A percentile compares a stretch with the other conserved stretches of the same genome.
Conservation (phyloP, 2,329 filamentous ascomycete genomes). For the Amesomyces nigricolor region DNA sequence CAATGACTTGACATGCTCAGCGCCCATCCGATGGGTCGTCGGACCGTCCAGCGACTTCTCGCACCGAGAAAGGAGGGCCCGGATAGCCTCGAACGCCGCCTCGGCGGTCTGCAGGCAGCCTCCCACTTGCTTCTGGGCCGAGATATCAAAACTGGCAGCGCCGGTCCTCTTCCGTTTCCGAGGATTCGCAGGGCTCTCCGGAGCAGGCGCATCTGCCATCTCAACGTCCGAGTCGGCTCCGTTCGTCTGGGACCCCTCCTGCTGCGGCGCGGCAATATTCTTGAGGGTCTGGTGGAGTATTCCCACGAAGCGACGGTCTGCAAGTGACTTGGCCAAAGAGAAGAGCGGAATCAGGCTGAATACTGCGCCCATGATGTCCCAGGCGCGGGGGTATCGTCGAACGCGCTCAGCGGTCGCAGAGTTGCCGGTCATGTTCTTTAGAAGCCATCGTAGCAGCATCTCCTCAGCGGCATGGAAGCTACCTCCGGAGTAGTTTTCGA, state of each 20-base stretch:
- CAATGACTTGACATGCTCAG: conserved; percentile 53
- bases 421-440: conserved; percentile 53
- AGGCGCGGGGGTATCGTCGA: conserved; percentile 51
- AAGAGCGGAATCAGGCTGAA: conserved; percentile 62
- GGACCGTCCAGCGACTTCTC: conserved; percentile 30
- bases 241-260: conserved; percentile 2
- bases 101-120: conserved; percentile 43
- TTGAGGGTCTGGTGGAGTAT: conserved; percentile 62
- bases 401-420: conserved; percentile 45
- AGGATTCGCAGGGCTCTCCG: conserved; percentile 29
- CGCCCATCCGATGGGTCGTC: conserved; percentile 44
- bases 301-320: conserved; percentile 60
- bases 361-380: conserved; percentile 57
- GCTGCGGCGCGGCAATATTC: conserved; percentile 43
- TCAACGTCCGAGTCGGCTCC: conserved; percentile 22
- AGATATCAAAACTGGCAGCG: conserved; percentile 35
- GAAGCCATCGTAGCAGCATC: conserved; percentile 56
- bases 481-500: conserved; percentile 39
- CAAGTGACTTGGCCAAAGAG: conserved; percentile 64
- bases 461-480: conserved; percentile 51
- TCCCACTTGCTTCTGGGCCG: conserved; percentile 35
- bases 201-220: conserved; percentile 27
- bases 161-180: conserved; percentile 44
- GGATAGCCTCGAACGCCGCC: conserved; percentile 44
- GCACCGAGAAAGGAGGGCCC: conserved; percentile 42